These are phyloP conservation scores for Phaffomyces antillensis DNA, from an alignment of 805 yeast species.

Conservation along the genomic window DNA sequence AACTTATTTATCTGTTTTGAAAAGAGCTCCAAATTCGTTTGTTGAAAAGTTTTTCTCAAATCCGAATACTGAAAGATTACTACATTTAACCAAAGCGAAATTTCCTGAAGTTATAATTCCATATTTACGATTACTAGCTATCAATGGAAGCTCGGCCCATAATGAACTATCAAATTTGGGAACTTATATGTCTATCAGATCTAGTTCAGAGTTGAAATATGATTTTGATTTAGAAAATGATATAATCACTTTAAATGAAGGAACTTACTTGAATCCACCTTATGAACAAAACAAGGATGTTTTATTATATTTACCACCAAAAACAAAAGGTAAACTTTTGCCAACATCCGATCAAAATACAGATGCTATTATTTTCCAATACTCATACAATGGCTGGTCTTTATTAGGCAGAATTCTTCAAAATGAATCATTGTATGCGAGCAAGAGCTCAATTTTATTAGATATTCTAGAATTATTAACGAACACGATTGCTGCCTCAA, in stretches of 20 bases:
- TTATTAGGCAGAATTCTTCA: slow-evolving; percentile 72
- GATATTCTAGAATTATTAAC: slow-evolving; percentile 48
- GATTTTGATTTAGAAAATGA: slow-evolving; percentile 44
- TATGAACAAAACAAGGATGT: slow-evolving; percentile 41
- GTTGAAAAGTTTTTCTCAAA: slow-evolving; percentile 32
- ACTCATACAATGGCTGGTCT: slow-evolving; percentile 83
- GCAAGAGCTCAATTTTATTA: slow-evolving; percentile 35
- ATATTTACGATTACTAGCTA: slow-evolving; percentile 50
- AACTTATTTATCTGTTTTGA: slow-evolving; percentile 24
- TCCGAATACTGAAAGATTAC: slow-evolving; percentile 26
- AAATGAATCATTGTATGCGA: slow-evolving; percentile 34
- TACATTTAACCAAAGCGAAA: slow-evolving; percentile 54
- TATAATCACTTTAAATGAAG: slow-evolving; percentile 41
- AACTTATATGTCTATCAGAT: slow-evolving; percentile 51
- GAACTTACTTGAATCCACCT: slow-evolving; percentile 49
- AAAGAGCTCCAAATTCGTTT: slow-evolving; percentile 28
- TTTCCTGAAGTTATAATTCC: slow-evolving; percentile 62
- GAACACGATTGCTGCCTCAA: slow-evolving; percentile 35
- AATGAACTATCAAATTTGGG: slow-evolving; percentile 50
- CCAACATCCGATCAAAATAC: slow-evolving; percentile 37
- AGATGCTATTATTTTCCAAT: slow-evolving; percentile 54
- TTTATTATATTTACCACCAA: slow-evolving; percentile 38
- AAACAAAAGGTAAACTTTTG: slow-evolving; percentile 66
- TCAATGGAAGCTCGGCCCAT: slow-evolving; percentile 61
- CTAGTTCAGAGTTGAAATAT: slow-evolving; percentile 34